Evolutionary conservation across 208 protist species (phyloP), one percentile per base, ranked within the genome.

Genomic region (Strigomonas oncopelti): DNA sequence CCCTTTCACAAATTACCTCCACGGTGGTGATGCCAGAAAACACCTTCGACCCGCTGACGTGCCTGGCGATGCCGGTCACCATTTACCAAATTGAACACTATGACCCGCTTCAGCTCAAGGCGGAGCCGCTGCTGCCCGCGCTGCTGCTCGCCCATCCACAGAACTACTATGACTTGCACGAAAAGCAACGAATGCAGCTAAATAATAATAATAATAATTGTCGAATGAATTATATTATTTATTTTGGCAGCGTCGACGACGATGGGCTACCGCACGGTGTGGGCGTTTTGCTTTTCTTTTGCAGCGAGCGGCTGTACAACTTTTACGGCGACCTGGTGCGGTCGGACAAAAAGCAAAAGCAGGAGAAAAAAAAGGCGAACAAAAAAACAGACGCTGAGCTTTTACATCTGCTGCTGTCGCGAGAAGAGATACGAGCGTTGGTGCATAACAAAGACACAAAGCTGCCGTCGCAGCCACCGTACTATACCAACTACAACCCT

Each of bases 231-330:
- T 83, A 86, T 45, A 89, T 81, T 28, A 52, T 85, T 22, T 95
- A 95, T 72, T 95, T 87, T 66, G 90, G 90, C 24, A 80, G 87
- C 31, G 29, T 91, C 11, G 65, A 77, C 20, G 72, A 74, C 22
- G 73, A 87, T 22, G 59, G 72, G 32, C 46, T 84, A 24, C 89
- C 89, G 7, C 73, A 79, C 32, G 89, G 84, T 11, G 62, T 83
- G 27, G 89, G 89, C 51, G 85, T 94, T 34, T 85, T 92, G 38
- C 69, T 90, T 1, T 92, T 94, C 59, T 81, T 83, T 38, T 65
- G 76, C 31, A 71, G 73, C 45, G 64, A 48, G 4, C 54, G 20
- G 34, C 53, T 56, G 25, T 62, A 51, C 48, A 8, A 45, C 18
- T 62, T 51, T 46, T 62, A 48, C 22, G 22, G 14, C 60, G 29